Evolutionary conservation across 2,329 filamentous ascomycete species (phyloP).

Genomic region (Xylaria sp.): DNA sequence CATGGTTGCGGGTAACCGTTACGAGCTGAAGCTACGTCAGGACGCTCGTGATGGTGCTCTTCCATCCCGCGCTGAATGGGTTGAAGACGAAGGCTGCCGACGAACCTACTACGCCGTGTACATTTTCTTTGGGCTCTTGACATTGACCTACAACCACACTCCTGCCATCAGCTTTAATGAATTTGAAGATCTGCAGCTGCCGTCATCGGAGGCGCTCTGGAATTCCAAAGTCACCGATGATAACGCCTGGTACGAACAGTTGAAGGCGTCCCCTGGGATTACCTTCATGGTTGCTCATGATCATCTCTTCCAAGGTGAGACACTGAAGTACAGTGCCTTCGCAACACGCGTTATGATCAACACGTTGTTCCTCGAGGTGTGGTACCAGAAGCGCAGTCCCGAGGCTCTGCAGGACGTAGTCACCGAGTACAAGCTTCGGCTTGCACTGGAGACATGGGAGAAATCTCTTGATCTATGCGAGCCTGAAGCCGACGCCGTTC

Average conservation of each 20-base stretch:
- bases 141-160: slow-evolving; percentile 96
- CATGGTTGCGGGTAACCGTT: slow-evolving; percentile 97
- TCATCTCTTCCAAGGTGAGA: slow-evolving; percentile 92
- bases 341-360: slow-evolving; percentile 99
- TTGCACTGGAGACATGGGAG: slow-evolving; percentile 98
- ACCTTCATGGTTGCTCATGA: slow-evolving; percentile 95
- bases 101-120: slow-evolving; percentile 98
- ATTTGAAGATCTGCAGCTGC: slow-evolving; percentile 90
- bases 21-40: slow-evolving; percentile 91
- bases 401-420: slow-evolving; percentile 96
- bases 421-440: slow-evolving; percentile 94
- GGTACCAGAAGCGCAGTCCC: slow-evolving; percentile 99
- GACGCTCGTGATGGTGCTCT: slow-evolving; percentile 80
- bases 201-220: slow-evolving; percentile 93
- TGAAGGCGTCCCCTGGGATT: slow-evolving; percentile 72
- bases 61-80: slow-evolving; percentile 87
- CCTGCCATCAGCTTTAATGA: slow-evolving; percentile 98
- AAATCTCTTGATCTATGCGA: slow-evolving; percentile 93
- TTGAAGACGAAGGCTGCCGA: slow-evolving; percentile 94
- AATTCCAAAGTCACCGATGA: slow-evolving; percentile 83
- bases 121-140: slow-evolving; percentile 96
- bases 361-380: slow-evolving; percentile 95
- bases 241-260: slow-evolving; percentile 79
- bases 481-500: slow-evolving; percentile 85
- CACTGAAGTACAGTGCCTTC: slow-evolving; percentile 91